Evolutionary conservation across 1,139 yeast genomes (phyloP), one percentile per base, ranked within the genome.

Genomic region (Geotrichum carabidarum): DNA sequence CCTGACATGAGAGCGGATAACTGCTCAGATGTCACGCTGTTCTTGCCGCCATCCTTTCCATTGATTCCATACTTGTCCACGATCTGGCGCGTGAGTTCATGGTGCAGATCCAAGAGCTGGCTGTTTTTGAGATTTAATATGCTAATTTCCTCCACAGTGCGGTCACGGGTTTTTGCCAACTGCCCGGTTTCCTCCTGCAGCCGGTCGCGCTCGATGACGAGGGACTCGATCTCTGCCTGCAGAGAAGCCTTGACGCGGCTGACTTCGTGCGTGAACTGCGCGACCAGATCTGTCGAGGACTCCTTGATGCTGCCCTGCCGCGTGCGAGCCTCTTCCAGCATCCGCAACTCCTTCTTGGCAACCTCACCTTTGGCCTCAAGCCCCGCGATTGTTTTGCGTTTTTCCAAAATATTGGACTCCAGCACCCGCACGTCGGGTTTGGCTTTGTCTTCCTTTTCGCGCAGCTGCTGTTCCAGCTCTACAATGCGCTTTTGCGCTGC

Each of bases 31-130:
- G 42, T 42, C 15, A 37, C 36, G 5, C 27, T 5, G 2, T 44
- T 46, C 32, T 41, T 48, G 35, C 34, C 17, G 11, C 27, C 11
- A n/a, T 47, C 35, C 22, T 38, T 37, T 5, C 42, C 54, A 22
- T 43, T 51, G 5, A 66, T 62, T 15, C 69, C 71, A 56, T 66
- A 68, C 62, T 68, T 68, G 44, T 70, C 73, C 48, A 66, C 63
- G 41, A 73, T 64, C 55, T 71, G 73, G 44, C 64, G 59, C 41
- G 67, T 64, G 38, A 74, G 64, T 56, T 70, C 74, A 44, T 68
- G 66, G 58, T 72, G 72, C 66, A 72, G 63, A 35, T 71, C 74
- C 1, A 65, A 64, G 41, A 74, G 64, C 59, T 73, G 75, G 27
- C 37, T 51, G 56, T 71, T 69, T 55, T 68, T 66, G 38, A 68